These are phyloP conservation scores for Xylaria sp. DNA, from an alignment of 2,329 filamentous ascomycete species.

Conservation along the genomic window DNA sequence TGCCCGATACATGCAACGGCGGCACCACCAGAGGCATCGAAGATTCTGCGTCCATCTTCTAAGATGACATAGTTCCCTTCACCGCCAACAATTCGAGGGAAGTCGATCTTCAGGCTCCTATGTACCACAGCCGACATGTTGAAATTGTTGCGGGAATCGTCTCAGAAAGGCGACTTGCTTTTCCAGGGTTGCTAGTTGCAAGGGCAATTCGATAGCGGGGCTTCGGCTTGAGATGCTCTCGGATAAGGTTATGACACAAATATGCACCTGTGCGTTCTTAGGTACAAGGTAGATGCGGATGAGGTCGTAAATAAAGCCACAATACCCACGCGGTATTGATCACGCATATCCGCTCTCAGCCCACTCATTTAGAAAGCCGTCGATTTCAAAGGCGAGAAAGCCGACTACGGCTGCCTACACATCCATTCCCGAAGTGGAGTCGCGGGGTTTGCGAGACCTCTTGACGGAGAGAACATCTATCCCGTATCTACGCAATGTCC, in stretches of 20 bases:
- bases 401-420: neutral
- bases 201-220: neutral
- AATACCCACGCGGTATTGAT: neutral
- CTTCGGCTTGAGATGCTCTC: too few species aligned
- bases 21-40: constrained; percentile 54
- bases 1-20: constrained; percentile 55
- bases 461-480: neutral
- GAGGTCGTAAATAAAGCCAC: neutral
- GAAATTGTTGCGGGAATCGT: neutral
- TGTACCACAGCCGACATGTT: constrained; percentile 44
- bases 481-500: too few species aligned
- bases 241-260: too few species aligned
- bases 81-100: constrained; percentile 42
- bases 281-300: too few species aligned
- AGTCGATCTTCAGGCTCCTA: constrained; percentile 43
- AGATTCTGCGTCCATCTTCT: constrained; percentile 47
- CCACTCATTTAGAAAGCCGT: constrained; percentile 8
- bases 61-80: constrained; percentile 48
- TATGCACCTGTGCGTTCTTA: neutral
- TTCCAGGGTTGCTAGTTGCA: neutral
- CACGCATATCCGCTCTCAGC: neutral
- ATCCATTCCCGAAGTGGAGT: constrained; percentile 18
- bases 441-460: neutral
- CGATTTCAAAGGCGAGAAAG: neutral
- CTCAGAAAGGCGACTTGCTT: neutral